Evolutionary conservation across 495 filamentous ascomycete species (phyloP).

Genomic region (Evernia prunastri): DNA sequence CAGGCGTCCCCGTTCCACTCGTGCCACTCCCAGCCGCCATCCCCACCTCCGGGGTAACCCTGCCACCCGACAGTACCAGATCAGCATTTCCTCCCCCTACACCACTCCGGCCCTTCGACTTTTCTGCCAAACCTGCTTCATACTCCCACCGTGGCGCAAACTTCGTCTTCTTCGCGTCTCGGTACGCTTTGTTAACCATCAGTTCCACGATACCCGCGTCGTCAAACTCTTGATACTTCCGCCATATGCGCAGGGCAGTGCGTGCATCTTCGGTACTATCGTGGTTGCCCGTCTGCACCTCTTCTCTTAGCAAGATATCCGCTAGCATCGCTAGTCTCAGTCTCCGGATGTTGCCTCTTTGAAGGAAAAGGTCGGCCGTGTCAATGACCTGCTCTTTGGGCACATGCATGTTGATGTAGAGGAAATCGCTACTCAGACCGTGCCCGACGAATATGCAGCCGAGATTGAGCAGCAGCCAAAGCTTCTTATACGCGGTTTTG

Average conservation of each 20-base stretch:
- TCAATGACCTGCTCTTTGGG: slow-evolving; percentile 88
- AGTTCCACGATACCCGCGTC: slow-evolving; percentile 74
- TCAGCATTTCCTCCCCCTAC: slow-evolving; percentile 11
- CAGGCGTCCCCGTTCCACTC: slow-evolving; percentile 24
- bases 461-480: slow-evolving; percentile 93
- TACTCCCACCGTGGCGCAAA: slow-evolving; percentile 59
- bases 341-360: slow-evolving; percentile 57
- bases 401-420: slow-evolving; percentile 94
- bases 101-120: slow-evolving; percentile 3
- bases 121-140: slow-evolving; percentile 6
- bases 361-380: slow-evolving; percentile 82
- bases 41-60: slow-evolving; percentile 25
- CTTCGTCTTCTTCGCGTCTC: slow-evolving; percentile 58
- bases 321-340: slow-evolving; percentile 69
- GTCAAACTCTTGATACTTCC: slow-evolving; percentile 81
- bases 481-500: slow-evolving; percentile 92
- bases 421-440: slow-evolving; percentile 86
- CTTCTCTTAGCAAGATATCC: slow-evolving; percentile 78
- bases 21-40: slow-evolving; percentile 11
- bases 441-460: slow-evolving; percentile 93
- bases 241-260: slow-evolving; percentile 82
- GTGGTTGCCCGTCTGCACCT: slow-evolving; percentile 84
- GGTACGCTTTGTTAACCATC: slow-evolving; percentile 78
- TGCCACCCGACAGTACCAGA: slow-evolving; percentile 14
- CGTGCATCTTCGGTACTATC: slow-evolving; percentile 91